Conservation (phyloP, 495 filamentous ascomycete species). For the Rostrohypoxylon terebratum region DNA sequence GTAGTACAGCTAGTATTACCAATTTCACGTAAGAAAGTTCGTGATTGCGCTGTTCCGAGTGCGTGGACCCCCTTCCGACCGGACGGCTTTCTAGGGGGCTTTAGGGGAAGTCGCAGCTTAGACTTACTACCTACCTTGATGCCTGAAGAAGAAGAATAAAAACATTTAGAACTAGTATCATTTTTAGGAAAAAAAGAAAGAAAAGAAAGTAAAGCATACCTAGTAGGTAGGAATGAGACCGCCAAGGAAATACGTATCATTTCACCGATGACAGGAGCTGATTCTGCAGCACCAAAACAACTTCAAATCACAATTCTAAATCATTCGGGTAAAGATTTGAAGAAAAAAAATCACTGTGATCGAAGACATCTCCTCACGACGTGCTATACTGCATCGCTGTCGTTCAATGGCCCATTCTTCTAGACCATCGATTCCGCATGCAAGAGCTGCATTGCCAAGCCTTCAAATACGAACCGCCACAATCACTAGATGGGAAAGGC, state of each 20-base stretch:
- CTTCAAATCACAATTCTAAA: constrained; percentile 1
- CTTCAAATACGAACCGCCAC: constrained; percentile 40
- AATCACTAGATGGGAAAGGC: constrained; percentile 16
- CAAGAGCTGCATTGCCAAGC: constrained; percentile 40
- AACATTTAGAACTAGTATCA: neutral
- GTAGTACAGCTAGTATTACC: constrained; percentile 21
- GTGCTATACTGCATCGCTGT: constrained; percentile 33
- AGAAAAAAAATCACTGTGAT: constrained; percentile 11
- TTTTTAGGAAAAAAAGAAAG: neutral
- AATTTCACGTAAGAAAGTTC: constrained; percentile 32
- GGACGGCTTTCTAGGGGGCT: neutral
- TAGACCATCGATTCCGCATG: constrained; percentile 24
- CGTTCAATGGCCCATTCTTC: constrained; percentile 24
- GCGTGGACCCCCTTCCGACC: constrained; percentile 33
- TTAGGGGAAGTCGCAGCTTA: neutral
- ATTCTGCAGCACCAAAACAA: neutral
- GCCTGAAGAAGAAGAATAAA: neutral
- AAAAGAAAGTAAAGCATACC: too few relatives aligned
- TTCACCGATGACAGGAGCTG: neutral
- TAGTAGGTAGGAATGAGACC: neutral
- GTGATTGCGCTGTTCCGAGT: constrained; percentile 38
- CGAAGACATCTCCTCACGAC: constrained; percentile 20
- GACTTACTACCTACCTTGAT: neutral
- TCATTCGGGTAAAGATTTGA: constrained; percentile 21
- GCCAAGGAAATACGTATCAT: constrained; percentile 22